These are phyloP conservation scores for Otatea glauca DNA, from an alignment of 176 grass and related monocot genomes.

Conservation along the genomic window DNA sequence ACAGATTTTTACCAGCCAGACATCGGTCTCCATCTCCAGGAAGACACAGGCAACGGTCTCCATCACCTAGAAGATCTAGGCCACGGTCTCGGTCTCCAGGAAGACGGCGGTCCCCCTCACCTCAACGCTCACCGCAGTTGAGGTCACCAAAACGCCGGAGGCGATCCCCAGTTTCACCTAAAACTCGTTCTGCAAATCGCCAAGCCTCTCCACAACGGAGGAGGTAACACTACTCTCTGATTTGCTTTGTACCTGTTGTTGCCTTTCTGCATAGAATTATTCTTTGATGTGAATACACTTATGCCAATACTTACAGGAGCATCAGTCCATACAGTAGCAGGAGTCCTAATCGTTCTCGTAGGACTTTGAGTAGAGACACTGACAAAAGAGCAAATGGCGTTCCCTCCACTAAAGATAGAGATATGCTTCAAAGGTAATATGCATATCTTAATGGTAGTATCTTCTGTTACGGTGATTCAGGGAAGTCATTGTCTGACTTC, in stretches of 20 bases:
- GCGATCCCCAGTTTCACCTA: slow-evolving; percentile 53
- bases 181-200: slow-evolving; percentile 45
- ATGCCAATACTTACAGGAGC: slow-evolving; percentile 49
- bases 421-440: slow-evolving; percentile 59
- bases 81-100: slow-evolving; percentile 23
- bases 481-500: slow-evolving; percentile 32
- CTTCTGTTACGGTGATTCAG: slow-evolving; percentile 24
- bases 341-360: slow-evolving; percentile 62
- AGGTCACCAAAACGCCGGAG: slow-evolving; percentile 52
- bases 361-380: slow-evolving; percentile 57
- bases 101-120: slow-evolving; percentile 40
- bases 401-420: slow-evolving; percentile 43
- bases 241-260: slow-evolving; percentile 31
- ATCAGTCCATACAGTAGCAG: slow-evolving; percentile 49
- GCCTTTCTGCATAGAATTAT: slow-evolving; percentile 5
- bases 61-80: slow-evolving; percentile 38
- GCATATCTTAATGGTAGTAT: background rate
- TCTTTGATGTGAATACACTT: slow-evolving; percentile 33
- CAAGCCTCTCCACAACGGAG: slow-evolving; percentile 48
- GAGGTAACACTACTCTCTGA: slow-evolving; percentile 45
- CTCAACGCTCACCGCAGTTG: slow-evolving; percentile 10
- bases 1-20: slow-evolving; percentile 37
- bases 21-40: slow-evolving; percentile 46
- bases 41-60: slow-evolving; percentile 33
- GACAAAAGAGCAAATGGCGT: slow-evolving; percentile 54